Evolutionary conservation across 148 eudicot genomes (phyloP).

Genomic region (Fallopia convolvulus): DNA sequence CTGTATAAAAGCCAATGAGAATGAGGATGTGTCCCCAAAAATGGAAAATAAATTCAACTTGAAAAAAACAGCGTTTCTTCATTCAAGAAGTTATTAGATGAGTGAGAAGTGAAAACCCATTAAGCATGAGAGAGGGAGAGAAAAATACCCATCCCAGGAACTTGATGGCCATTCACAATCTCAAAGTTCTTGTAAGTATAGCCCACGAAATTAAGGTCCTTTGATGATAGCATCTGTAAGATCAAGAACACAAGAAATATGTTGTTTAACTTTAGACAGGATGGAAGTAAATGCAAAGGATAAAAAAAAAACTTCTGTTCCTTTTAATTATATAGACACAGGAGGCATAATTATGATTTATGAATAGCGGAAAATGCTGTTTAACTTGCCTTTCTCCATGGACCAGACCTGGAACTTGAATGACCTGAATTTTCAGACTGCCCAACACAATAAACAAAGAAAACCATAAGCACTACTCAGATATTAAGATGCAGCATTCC

Average conservation of each 20-base stretch:
- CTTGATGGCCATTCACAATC: constrained; percentile 93
- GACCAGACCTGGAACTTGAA: constrained; percentile 70
- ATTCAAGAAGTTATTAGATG: not conserved
- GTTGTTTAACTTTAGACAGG: too few species aligned
- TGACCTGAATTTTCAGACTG: constrained; percentile 59
- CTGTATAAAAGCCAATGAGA: too few species aligned
- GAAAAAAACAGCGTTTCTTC: not conserved
- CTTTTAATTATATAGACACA: not conserved
- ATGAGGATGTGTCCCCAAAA: not conserved
- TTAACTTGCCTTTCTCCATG: constrained; percentile 89
- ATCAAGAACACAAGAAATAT: not conserved
- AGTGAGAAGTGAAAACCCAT: not conserved
- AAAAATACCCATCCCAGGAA: constrained; percentile 82
- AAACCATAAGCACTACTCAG: not conserved
- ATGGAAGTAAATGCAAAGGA: too few species aligned
- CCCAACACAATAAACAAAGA: constrained; percentile 11
- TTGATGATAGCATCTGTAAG: constrained; percentile 85
- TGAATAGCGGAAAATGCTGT: not conserved
- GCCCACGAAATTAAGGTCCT: constrained; percentile 92
- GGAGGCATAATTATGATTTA: not conserved
- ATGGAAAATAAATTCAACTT: not conserved
- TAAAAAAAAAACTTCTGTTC: not conserved
- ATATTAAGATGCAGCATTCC: not conserved
- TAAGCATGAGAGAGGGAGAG: constrained; percentile 18
- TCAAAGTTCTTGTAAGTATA: constrained; percentile 95